These are phyloP conservation scores for Clavulina sp. DNA, from an alignment of 768 basidiomycete species.

Conservation along the genomic window DNA sequence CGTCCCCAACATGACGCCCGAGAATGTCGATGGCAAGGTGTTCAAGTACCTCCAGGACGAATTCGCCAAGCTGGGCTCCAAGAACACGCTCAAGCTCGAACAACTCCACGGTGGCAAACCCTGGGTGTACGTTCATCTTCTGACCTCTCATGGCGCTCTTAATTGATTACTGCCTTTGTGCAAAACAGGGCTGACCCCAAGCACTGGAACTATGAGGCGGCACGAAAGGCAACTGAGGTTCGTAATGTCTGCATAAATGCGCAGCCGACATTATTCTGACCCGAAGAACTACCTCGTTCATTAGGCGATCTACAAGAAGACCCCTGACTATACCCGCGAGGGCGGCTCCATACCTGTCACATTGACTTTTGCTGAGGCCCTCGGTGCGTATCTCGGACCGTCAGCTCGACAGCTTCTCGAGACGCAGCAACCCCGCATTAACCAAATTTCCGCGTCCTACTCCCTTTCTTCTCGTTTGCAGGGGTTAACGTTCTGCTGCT, in stretches of 20 bases:
- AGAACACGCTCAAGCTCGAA: constrained; percentile 64
- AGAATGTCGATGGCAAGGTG: constrained; percentile 53
- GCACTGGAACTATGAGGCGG: constrained; percentile 91
- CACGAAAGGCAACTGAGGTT: constrained; percentile 68
- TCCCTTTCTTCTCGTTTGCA: too few relatives aligned
- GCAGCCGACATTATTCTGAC: neutral
- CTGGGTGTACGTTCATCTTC: constrained; percentile 36
- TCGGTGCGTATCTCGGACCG: constrained; percentile 23
- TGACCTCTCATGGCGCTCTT: constrained; percentile 12
- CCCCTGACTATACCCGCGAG: constrained; percentile 73
- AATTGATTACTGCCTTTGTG: constrained; percentile 11
- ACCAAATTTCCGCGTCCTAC: too few relatives aligned
- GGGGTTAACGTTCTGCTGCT: constrained; percentile 69
- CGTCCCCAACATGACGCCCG: constrained; percentile 69
- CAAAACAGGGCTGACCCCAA: constrained; percentile 35
- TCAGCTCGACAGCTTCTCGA: neutral
- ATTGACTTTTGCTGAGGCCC: constrained; percentile 76
- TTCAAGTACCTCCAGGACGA: constrained; percentile 50
- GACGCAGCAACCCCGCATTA: neutral
- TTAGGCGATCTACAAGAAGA: constrained; percentile 42
- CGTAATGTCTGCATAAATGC: constrained; percentile 5
- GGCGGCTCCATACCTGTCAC: constrained; percentile 94
- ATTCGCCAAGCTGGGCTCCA: constrained; percentile 70
- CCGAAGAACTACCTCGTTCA: neutral
- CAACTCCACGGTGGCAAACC: constrained; percentile 69